Evolutionary conservation across 2,329 filamentous ascomycete genomes (phyloP).

Genomic region (Alternaria sp.): DNA sequence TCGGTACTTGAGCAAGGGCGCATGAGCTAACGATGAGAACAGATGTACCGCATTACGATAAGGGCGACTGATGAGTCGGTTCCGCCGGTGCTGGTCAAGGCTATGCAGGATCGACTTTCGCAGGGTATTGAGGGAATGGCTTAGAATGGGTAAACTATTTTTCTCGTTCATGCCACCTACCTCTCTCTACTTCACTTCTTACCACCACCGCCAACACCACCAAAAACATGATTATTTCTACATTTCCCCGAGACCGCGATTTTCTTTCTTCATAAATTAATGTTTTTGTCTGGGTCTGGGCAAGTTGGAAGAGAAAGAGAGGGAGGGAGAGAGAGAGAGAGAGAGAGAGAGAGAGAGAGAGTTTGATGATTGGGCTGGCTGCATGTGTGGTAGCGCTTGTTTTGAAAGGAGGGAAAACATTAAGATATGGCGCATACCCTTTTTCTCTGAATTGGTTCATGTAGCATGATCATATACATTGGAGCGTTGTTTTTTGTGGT

Average conservation of each 20-base stretch:
- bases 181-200: background rate
- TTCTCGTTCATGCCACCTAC: background rate
- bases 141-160: slow-evolving; percentile 12
- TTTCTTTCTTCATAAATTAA: slow-evolving; percentile 15
- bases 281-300: slow-evolving; percentile 7
- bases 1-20: background rate
- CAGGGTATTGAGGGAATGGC: slow-evolving; percentile 56
- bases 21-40: slow-evolving; percentile 27
- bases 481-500: slow-evolving; percentile 2
- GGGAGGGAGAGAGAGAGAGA: background rate
- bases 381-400: slow-evolving; percentile 4
- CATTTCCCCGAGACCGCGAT: background rate
- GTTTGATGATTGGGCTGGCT: background rate
- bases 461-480: slow-evolving; percentile 16
- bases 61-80: slow-evolving; percentile 92
- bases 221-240: background rate
- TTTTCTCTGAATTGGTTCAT: slow-evolving; percentile 3
- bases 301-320: background rate
- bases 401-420: slow-evolving; percentile 6
- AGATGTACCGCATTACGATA: slow-evolving; percentile 97
- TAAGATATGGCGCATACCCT: slow-evolving; percentile 16
- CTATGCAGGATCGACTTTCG: slow-evolving; percentile 85
- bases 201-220: background rate
- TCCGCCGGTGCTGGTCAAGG: slow-evolving; percentile 78
- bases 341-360: background rate